Evolutionary conservation across 257 asterid species (phyloP), one percentile per base, ranked within the genome.

Genomic region (Cinchona pubescens): DNA sequence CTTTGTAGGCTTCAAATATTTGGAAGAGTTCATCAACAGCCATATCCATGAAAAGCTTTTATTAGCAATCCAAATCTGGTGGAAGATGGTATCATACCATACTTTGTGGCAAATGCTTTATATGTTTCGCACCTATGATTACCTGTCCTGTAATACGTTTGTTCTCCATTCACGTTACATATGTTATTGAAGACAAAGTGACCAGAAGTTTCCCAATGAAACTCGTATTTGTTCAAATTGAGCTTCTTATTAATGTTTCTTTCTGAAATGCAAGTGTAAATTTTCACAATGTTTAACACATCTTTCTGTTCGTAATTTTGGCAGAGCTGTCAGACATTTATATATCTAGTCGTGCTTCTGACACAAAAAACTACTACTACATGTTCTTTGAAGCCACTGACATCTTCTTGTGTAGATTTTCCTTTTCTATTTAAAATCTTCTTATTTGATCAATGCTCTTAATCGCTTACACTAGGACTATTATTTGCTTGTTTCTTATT

Each of bases 21-120:
- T 92, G 79, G 80, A 83, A 81, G 96, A 85, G 68, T 83, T 95
- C 75, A 83, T 95, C 79, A 85, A 86, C 76, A 80, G 35, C 63
- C 92, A 86, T 85, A 71, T 92, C 83, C 96, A 90, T 74, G 86
- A 73, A 59, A 78, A 79, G 74, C 59, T 69, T 72, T 73, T 92
- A 65, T 67, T 82, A 78, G 73, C 64, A 35, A 77, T 79, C 32
- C 79, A 83, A 69, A 83, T 69, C 79, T 85, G 78, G 80, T 78
- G 55, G 77, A 77, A 73, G 90, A 81, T 74, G 90, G 84, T 32
- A n/a, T n/a, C n/a, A n/a, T n/a, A n/a, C n/a, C n/a, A n/a, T n/a
- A n/a, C n/a, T n/a, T n/a, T n/a, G n/a, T n/a, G n/a, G n/a, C n/a
- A n/a, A n/a, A n/a, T n/a, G n/a, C n/a, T n/a, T n/a, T n/a, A 43